phyloP scores from a whole-genome alignment of 169 alveolate species.

The Neospora caninum region DNA sequence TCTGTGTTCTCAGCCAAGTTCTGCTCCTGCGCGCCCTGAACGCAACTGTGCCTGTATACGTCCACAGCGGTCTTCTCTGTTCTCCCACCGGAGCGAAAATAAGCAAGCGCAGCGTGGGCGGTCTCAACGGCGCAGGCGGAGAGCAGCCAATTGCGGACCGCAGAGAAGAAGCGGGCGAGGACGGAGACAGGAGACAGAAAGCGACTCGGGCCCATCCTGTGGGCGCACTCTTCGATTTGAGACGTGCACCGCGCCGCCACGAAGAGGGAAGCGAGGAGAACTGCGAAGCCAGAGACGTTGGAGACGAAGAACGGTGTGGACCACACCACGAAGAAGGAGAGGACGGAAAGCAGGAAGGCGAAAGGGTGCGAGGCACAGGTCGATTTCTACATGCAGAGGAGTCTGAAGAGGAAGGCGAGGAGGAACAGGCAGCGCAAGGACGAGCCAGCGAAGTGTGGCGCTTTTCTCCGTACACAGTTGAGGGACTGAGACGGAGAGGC shows the following conservation, averaged over 20 bases:
- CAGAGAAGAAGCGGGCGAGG: not conserved
- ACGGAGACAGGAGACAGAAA: not conserved
- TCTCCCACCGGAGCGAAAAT: constrained; percentile 66
- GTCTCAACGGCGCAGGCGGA: too few species aligned
- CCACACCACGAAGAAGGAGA: too few species aligned
- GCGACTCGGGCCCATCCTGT: not conserved
- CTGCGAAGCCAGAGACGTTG: too few species aligned
- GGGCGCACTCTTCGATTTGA: not conserved
- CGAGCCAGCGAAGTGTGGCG: not conserved
- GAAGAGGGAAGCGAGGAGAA: too few species aligned
- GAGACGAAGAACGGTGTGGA: too few species aligned
- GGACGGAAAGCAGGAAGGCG: too few species aligned
- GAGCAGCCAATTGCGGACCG: not conserved
- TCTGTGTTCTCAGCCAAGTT: constrained; percentile 60
- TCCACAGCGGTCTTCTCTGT: constrained; percentile 71
- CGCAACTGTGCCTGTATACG: constrained; percentile 68
- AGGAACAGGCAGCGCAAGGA: too few species aligned
- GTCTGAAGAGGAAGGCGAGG: too few species aligned
- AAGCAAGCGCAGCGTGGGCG: constrained; percentile 64
- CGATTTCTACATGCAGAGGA: too few species aligned
- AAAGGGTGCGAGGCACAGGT: too few species aligned
- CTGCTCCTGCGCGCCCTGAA: constrained; percentile 69
- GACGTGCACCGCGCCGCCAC: not conserved
- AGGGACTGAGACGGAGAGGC: not conserved
- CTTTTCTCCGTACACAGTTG: not conserved